These are phyloP conservation scores for Chlorella vulgaris DNA, from an alignment of 139 green algal species.

Conservation along the genomic window DNA sequence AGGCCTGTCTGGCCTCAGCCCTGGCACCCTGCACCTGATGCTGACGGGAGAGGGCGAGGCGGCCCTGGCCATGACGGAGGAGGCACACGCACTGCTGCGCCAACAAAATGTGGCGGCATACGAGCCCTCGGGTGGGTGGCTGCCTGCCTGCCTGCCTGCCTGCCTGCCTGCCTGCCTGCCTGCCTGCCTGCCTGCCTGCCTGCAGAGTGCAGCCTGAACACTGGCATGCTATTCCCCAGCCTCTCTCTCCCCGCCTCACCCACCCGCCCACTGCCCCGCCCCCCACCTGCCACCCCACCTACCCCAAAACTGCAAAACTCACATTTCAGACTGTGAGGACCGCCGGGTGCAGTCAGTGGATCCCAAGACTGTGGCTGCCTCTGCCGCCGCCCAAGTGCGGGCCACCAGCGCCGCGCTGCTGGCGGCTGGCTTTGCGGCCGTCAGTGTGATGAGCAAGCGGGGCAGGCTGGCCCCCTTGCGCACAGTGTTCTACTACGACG, in stretches of 20 bases:
- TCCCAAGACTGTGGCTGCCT: constrained; percentile 36
- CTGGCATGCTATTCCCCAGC: too few relatives aligned
- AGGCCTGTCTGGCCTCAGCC: constrained; percentile 16
- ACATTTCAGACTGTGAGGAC: constrained; percentile 29
- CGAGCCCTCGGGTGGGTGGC: constrained; percentile 20
- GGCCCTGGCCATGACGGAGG: constrained; percentile 36
- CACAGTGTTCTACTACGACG: constrained; percentile 46
- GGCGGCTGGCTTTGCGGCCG: constrained; percentile 42
- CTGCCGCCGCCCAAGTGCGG: constrained; percentile 38
- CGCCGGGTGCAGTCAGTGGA: constrained; percentile 21
- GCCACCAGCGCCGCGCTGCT: constrained; percentile 18
- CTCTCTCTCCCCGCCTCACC: too few relatives aligned
- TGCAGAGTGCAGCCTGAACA: too few relatives aligned
- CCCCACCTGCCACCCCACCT: background rate
- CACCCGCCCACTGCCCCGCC: too few relatives aligned
- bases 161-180: too few relatives aligned
- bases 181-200: too few relatives aligned
- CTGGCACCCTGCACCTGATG: constrained; percentile 65
- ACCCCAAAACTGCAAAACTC: background rate
- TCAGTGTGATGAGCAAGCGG: constrained; percentile 54
- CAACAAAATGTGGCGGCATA: constrained; percentile 36
- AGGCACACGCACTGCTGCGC: constrained; percentile 30
- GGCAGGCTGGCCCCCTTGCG: constrained; percentile 57
- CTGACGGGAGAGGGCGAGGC: constrained; percentile 45
- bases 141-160: too few relatives aligned